Percentiles rank a stretch among this genome's conserved stretches.
Conservation (phyloP, 2,329 filamentous ascomycete species). For the Aspergillus ibericus region DNA sequence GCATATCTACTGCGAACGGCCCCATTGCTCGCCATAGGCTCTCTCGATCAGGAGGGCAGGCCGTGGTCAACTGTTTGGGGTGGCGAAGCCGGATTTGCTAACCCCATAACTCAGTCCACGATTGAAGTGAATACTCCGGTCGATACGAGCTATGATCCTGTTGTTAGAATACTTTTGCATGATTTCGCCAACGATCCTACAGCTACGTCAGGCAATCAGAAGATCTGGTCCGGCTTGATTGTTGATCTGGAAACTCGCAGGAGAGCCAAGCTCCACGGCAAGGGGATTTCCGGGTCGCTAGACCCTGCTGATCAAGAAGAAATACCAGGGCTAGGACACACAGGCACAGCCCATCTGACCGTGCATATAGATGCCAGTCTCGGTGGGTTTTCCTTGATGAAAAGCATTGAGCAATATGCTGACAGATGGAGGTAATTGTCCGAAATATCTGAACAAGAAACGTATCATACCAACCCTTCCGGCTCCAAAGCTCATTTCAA, state of each 20-base stretch:
- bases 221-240: constrained; percentile 62
- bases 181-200: constrained; percentile 24
- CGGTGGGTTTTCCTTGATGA: constrained; percentile 38
- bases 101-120: constrained; percentile 61
- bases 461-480: constrained; percentile 58
- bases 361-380: constrained; percentile 70
- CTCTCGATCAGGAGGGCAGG: constrained; percentile 62
- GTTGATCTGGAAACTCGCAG: constrained; percentile 67
- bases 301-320: constrained; percentile 19
- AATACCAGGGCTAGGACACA: constrained; percentile 4
- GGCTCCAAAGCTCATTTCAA: constrained; percentile 53
- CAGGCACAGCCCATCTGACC: constrained; percentile 55
- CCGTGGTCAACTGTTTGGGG: constrained; percentile 81
- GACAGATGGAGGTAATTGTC: constrained; percentile 65
- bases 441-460: constrained; percentile 82
- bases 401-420: neutral
- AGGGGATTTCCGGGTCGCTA: constrained; percentile 65
- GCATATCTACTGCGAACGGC: constrained; percentile 61
- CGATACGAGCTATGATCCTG: constrained; percentile 66
- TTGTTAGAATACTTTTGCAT: constrained; percentile 63
- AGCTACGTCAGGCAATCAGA: constrained; percentile 23
- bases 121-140: constrained; percentile 65
- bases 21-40: constrained; percentile 71
- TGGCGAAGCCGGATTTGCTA: constrained; percentile 68
- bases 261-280: constrained; percentile 71